These are phyloP conservation scores for Aspergillus baeticus DNA, from an alignment of 495 filamentous ascomycete species.

Conservation along the genomic window DNA sequence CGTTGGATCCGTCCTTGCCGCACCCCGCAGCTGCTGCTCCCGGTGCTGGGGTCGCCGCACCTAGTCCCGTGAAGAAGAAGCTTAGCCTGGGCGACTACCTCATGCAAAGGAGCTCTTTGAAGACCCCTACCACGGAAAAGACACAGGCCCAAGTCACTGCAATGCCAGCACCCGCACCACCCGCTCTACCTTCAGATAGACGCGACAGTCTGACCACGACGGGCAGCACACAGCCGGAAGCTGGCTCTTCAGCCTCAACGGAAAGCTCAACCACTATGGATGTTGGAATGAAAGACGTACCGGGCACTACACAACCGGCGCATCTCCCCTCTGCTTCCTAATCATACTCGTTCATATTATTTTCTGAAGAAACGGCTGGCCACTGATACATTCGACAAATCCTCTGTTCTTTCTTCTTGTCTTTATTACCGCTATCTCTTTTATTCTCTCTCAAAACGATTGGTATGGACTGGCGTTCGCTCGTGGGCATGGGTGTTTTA, in stretches of 20 bases:
- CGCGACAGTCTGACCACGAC: slow-evolving; percentile 8
- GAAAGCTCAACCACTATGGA: slow-evolving; percentile 24
- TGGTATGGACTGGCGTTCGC: slow-evolving; percentile 24
- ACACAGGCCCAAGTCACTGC: slow-evolving; percentile 28
- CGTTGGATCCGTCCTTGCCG: slow-evolving; percentile 27
- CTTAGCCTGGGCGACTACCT: slow-evolving; percentile 68
- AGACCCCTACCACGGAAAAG: slow-evolving; percentile 44
- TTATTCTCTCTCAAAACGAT: slow-evolving; percentile 21
- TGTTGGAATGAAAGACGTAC: slow-evolving; percentile 34
- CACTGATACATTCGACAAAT: not conserved
- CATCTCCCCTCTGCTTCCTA: slow-evolving; percentile 26
- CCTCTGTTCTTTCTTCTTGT: slow-evolving; percentile 10
- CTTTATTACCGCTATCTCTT: slow-evolving; percentile 9
- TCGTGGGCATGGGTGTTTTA: slow-evolving; percentile 18
- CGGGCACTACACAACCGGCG: slow-evolving; percentile 25
- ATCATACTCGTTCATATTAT: slow-evolving; percentile 22
- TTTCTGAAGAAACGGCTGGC: slow-evolving; percentile 17
- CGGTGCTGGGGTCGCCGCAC: slow-evolving; percentile 39
- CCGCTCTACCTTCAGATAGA: slow-evolving; percentile 19
- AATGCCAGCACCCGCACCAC: slow-evolving; percentile 26
- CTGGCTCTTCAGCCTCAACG: slow-evolving; percentile 10
- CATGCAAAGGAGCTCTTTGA: slow-evolving; percentile 45
- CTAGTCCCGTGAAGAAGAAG: slow-evolving; percentile 63
- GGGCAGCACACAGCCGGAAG: slow-evolving; percentile 17
- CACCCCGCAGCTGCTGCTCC: slow-evolving; percentile 21